phyloP scores from a whole-genome alignment of 192 early-diverging fungal genomes.

The Backusella liffmaniae region DNA sequence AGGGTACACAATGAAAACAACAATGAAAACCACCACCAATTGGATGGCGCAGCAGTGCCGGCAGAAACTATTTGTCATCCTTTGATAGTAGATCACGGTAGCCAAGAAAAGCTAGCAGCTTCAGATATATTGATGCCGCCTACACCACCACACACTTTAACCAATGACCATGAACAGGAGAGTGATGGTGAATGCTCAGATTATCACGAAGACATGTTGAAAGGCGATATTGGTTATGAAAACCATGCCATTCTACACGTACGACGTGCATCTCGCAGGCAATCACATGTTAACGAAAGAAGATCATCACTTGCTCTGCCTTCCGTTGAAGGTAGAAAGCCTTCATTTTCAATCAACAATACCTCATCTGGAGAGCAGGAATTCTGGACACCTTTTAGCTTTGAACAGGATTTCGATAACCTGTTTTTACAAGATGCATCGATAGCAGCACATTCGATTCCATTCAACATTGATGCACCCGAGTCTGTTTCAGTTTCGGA shows the following conservation, averaged over 20 bases:
- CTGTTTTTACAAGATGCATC: slow-evolving; percentile 25
- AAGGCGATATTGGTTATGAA: slow-evolving; percentile 38
- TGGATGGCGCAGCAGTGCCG: neutral
- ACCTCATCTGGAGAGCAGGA: slow-evolving; percentile 20
- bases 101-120: neutral
- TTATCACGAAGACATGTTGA: slow-evolving; percentile 61
- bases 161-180: slow-evolving; percentile 1
- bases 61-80: neutral
- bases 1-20: neutral
- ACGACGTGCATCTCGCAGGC: slow-evolving; percentile 11
- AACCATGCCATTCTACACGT: slow-evolving; percentile 12
- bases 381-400: slow-evolving; percentile 35
- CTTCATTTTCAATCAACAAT: slow-evolving; percentile 11
- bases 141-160: neutral
- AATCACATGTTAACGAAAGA: neutral
- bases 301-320: neutral
- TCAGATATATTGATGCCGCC: neutral
- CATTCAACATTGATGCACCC: slow-evolving; percentile 36
- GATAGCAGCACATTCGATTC: neutral
- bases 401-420: slow-evolving; percentile 41
- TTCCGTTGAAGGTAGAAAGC: neutral
- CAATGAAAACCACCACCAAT: neutral
- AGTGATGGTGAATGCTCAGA: slow-evolving; percentile 49
- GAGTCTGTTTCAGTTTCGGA: slow-evolving; percentile 39
- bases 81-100: neutral